Evolutionary conservation across 768 basidiomycete genomes (phyloP).

Genomic region (Cystobasidium tubakii): DNA sequence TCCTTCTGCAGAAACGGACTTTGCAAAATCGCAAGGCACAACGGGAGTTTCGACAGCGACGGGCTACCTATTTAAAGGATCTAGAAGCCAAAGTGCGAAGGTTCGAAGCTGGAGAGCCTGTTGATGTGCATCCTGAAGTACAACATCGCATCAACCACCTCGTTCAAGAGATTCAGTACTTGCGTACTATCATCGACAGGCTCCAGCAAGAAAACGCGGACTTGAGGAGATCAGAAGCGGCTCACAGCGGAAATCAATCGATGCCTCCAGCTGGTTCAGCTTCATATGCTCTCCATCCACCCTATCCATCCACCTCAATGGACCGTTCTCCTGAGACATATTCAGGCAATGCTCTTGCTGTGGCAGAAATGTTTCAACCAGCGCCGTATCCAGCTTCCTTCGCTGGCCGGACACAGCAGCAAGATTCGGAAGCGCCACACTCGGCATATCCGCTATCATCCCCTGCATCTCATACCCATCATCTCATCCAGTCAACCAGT

Average conservation of each 20-base stretch:
- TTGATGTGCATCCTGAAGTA: slow-evolving; percentile 16
- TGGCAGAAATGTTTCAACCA: background rate
- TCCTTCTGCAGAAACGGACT: slow-evolving; percentile 33
- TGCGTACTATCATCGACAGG: slow-evolving; percentile 25
- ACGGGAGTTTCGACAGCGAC: slow-evolving; percentile 36
- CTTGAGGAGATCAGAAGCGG: background rate
- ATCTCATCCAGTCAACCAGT: background rate
- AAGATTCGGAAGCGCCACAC: background rate
- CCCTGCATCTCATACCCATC: background rate
- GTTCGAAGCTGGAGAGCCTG: slow-evolving; percentile 17
- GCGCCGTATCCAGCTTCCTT: background rate
- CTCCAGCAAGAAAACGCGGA: slow-evolving; percentile 23
- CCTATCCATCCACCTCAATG: background rate
- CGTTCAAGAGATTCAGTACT: slow-evolving; percentile 34
- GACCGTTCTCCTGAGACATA: background rate
- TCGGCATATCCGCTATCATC: background rate
- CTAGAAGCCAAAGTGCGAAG: slow-evolving; percentile 33
- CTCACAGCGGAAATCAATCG: background rate
- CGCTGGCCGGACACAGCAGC: background rate
- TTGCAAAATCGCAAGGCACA: slow-evolving; percentile 39
- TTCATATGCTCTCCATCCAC: background rate
- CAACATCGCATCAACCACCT: slow-evolving; percentile 19
- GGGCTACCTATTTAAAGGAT: slow-evolving; percentile 34
- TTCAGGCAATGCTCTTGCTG: background rate
- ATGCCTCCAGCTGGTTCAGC: background rate